These are phyloP conservation scores for Aspergillus sp. DNA, from an alignment of 2,329 filamentous ascomycete species.

Conservation along the genomic window DNA sequence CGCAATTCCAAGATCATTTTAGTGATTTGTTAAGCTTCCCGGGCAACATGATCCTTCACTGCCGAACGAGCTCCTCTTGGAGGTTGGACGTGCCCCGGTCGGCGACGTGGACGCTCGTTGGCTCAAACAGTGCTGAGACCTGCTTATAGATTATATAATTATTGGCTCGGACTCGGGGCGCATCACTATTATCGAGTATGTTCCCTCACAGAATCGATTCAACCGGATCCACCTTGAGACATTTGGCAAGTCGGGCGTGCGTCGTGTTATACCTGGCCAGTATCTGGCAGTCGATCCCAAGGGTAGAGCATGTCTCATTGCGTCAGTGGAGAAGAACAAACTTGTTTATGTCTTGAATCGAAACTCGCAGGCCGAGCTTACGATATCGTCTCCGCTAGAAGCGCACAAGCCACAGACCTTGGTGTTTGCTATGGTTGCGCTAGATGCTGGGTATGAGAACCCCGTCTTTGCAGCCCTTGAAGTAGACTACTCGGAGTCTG, in stretches of 20 bases:
- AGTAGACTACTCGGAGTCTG: conserved; percentile 85
- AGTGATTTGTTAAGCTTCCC: conserved; percentile 69
- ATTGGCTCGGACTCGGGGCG: conserved; percentile 93
- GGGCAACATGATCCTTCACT: conserved; percentile 50
- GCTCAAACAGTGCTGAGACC: conserved; percentile 42
- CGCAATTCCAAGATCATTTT: conserved; percentile 53
- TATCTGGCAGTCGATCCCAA: conserved; percentile 95
- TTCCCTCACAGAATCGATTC: conserved; percentile 82
- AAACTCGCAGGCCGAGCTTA: conserved; percentile 89
- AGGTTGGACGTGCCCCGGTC: conserved; percentile 35
- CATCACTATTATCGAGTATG: conserved; percentile 90
- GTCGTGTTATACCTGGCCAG: conserved; percentile 90
- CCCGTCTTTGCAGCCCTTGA: conserved; percentile 95
- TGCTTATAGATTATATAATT: conserved; percentile 81
- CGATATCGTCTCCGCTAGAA: conserved; percentile 94
- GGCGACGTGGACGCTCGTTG: conserved; percentile 32
- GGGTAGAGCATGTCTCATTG: conserved; percentile 89
- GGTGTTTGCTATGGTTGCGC: conserved; percentile 80
- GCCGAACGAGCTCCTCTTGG: conserved; percentile 28
- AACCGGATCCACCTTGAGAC: conserved; percentile 91
- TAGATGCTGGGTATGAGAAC: conserved; percentile 97
- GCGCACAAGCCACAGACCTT: conserved; percentile 91
- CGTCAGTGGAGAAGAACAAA: conserved; percentile 97
- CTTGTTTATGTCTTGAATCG: conserved; percentile 97
- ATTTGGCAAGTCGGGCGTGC: conserved; percentile 93